These are phyloP conservation scores for Wallacemonas sp. DNA, from an alignment of 208 protist genomes.

Conservation along the genomic window DNA sequence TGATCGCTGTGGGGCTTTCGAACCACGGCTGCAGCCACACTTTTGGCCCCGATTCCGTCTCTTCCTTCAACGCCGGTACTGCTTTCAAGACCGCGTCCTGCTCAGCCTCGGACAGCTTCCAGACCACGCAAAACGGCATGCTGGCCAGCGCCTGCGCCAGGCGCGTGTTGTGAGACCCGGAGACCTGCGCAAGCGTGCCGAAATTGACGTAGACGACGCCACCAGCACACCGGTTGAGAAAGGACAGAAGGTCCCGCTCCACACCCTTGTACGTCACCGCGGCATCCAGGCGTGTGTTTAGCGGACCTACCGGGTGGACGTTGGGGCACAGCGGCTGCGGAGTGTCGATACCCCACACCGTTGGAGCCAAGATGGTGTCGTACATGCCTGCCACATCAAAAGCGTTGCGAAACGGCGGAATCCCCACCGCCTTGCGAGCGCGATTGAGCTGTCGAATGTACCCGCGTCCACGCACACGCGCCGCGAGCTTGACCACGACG, in stretches of 20 bases:
- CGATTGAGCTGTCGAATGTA: conserved; percentile 28
- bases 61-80: background rate
- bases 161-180: conserved; percentile 10
- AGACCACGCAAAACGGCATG: conserved; percentile 52
- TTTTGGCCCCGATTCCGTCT: background rate
- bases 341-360: conserved; percentile 51
- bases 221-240: conserved; percentile 35
- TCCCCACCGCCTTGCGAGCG: conserved; percentile 18
- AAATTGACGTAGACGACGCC: conserved; percentile 60
- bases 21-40: conserved; percentile 27
- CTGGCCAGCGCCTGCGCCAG: conserved; percentile 29
- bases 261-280: conserved; percentile 17
- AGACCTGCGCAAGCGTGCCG: conserved; percentile 35
- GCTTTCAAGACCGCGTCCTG: background rate
- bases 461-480: background rate
- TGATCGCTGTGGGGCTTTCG: conserved; percentile 30
- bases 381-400: conserved; percentile 46
- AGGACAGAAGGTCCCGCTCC: conserved; percentile 19
- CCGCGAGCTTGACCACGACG: conserved; percentile 25
- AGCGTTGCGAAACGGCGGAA: conserved; percentile 22
- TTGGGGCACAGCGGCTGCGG: conserved; percentile 56
- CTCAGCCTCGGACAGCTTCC: conserved; percentile 30
- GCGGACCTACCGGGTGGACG: conserved; percentile 43
- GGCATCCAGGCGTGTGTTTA: conserved; percentile 34
- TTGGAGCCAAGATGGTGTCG: conserved; percentile 34